Evolutionary conservation across 208 protist genomes (phyloP).

Genomic region (Endotrypanum monterogeii): DNA sequence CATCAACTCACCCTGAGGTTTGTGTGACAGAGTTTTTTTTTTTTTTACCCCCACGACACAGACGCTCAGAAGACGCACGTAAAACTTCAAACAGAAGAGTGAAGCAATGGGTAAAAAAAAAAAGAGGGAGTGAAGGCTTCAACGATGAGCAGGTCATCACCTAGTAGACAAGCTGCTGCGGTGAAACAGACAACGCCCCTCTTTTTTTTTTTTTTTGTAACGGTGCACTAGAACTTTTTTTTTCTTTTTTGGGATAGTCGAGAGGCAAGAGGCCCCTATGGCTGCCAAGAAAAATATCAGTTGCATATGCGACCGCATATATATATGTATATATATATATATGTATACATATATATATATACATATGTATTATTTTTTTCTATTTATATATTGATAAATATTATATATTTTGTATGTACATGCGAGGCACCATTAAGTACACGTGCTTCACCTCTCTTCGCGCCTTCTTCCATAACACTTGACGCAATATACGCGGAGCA

Average conservation of each 20-base stretch:
- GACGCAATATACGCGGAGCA: too few relatives aligned
- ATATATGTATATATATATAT: conserved; percentile 10
- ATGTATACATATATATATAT: conserved; percentile 12
- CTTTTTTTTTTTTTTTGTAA: not conserved
- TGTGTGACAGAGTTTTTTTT: not conserved
- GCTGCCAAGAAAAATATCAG: too few relatives aligned
- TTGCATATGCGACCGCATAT: not conserved
- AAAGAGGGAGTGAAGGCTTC: not conserved
- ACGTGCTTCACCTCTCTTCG: too few relatives aligned
- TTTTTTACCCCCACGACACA: not conserved
- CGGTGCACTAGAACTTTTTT: not conserved
- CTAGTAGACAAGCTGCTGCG: not conserved
- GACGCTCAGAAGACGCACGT: not conserved
- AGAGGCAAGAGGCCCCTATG: too few relatives aligned
- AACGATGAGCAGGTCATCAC: not conserved
- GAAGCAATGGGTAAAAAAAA: not conserved
- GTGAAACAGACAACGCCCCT: not conserved
- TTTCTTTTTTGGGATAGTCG: too few relatives aligned
- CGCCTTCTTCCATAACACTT: too few relatives aligned
- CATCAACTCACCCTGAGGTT: not conserved
- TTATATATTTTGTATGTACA: conserved; percentile 7
- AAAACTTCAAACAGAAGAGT: conserved; percentile 4
- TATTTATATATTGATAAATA: conserved; percentile 10
- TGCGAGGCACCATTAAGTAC: too few relatives aligned
- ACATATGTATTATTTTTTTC: not conserved